These are phyloP conservation scores for Isochrysis galbana DNA, from an alignment of 78 protist species.

Conservation along the genomic window DNA sequence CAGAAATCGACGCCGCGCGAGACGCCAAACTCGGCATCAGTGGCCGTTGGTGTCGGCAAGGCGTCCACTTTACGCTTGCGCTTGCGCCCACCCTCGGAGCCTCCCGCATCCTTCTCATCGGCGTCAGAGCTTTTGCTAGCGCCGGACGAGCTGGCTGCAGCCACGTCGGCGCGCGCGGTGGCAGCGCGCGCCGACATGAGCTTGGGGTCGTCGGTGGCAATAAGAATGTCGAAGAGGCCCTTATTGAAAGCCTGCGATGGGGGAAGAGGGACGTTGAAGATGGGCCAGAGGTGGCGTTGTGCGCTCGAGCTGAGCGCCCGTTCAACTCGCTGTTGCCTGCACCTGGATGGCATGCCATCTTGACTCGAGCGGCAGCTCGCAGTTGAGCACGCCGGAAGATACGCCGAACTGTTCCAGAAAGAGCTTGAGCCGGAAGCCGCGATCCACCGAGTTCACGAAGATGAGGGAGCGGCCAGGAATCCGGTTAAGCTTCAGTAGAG, in stretches of 20 bases:
- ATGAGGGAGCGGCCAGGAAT: constrained; percentile 75
- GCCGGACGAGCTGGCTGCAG: background rate
- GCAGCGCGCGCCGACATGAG: background rate
- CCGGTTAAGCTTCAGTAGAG: constrained; percentile 61
- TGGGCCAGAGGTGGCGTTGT: background rate
- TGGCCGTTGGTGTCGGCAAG: background rate
- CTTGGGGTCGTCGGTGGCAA: constrained; percentile 76
- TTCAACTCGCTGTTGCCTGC: too few relatives aligned
- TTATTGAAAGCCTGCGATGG: constrained; percentile 66
- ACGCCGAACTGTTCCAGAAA: constrained; percentile 79
- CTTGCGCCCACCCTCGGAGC: background rate
- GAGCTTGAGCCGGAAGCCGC: constrained; percentile 68
- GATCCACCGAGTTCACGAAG: constrained; percentile 71
- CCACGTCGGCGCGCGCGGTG: background rate
- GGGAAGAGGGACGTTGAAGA: too few relatives aligned
- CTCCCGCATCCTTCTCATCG: background rate
- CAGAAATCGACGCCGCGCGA: constrained; percentile 61
- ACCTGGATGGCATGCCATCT: constrained; percentile 70
- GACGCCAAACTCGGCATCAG: constrained; percentile 45
- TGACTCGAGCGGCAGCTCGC: constrained; percentile 1
- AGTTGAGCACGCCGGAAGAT: constrained; percentile 23
- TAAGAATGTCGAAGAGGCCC: constrained; percentile 78
- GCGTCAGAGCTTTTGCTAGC: background rate
- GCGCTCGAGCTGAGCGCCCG: too few relatives aligned
- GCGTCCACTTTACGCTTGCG: background rate